These are phyloP conservation scores for Pseudogymnoascus sp. DNA, from an alignment of 2,329 filamentous ascomycete species.

Conservation along the genomic window DNA sequence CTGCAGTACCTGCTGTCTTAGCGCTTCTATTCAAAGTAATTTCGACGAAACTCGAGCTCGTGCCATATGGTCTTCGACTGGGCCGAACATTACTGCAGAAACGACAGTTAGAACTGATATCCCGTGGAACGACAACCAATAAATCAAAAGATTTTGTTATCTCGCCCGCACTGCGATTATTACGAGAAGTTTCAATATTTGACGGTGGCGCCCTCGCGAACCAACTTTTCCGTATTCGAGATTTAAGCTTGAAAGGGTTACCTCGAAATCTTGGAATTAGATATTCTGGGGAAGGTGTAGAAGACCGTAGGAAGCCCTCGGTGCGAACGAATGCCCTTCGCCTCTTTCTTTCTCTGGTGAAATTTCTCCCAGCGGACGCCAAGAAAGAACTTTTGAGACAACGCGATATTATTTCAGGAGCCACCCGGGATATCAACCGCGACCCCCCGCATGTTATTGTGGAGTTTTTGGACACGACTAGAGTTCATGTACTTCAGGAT, in stretches of 20 bases:
- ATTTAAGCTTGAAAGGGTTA: conserved; percentile 70
- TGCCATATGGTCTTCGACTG: conserved; percentile 65
- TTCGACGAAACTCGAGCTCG: conserved; percentile 64
- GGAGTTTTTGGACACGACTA: conserved; percentile 65
- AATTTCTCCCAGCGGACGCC: conserved; percentile 64
- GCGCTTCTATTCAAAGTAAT: conserved; percentile 73
- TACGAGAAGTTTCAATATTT: conserved; percentile 76
- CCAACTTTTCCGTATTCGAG: conserved; percentile 66
- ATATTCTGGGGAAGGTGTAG: conserved; percentile 46
- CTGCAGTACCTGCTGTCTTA: conserved; percentile 69
- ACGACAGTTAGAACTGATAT: conserved; percentile 70
- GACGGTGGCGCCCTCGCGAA: conserved; percentile 77
- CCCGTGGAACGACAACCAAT: conserved; percentile 67
- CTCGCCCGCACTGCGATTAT: conserved; percentile 74
- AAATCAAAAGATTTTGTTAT: conserved; percentile 82
- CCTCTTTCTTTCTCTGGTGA: conserved; percentile 71
- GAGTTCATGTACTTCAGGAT: conserved; percentile 64
- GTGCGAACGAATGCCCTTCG: conserved; percentile 74
- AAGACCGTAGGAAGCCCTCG: conserved; percentile 63
- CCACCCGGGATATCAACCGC: conserved; percentile 68
- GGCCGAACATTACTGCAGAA: conserved; percentile 76
- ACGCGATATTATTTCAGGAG: conserved; percentile 54
- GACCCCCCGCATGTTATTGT: conserved; percentile 68
- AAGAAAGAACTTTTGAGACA: conserved; percentile 79
- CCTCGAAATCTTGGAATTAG: conserved; percentile 72